Evolutionary conservation across 139 green algal species (phyloP).

Genomic region (Diplosphaera chodatii): DNA sequence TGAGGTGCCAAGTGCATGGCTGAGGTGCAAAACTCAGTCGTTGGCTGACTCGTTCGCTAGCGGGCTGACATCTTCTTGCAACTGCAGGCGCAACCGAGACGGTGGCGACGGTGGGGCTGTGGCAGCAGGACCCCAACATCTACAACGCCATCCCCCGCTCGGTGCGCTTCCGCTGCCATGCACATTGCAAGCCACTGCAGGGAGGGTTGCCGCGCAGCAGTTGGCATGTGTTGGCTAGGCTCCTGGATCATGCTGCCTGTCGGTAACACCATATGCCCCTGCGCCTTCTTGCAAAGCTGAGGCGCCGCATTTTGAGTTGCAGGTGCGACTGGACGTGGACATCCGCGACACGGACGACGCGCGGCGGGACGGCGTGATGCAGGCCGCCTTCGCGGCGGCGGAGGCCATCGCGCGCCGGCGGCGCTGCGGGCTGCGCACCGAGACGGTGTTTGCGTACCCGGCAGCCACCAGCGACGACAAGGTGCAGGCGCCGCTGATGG

Average conservation of each 20-base stretch:
- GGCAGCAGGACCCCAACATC: conserved; percentile 57
- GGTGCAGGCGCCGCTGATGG: not conserved
- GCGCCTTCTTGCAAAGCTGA: no score
- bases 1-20: not conserved
- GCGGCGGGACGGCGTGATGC: conserved; percentile 53
- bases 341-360: conserved; percentile 68
- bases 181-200: no score
- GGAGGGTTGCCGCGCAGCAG: conserved; percentile 12
- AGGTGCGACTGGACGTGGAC: conserved; percentile 32
- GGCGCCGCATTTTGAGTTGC: no score
- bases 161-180: no score
- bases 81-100: conserved; percentile 43
- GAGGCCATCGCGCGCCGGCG: conserved; percentile 44
- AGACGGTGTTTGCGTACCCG: conserved; percentile 69
- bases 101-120: conserved; percentile 64
- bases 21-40: no score
- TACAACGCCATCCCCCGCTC: conserved; percentile 74
- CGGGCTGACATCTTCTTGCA: no score
- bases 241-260: no score
- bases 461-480: conserved; percentile 42
- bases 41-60: no score
- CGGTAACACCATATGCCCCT: no score
- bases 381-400: conserved; percentile 28
- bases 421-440: conserved; percentile 9
- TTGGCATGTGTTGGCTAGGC: no score